These are phyloP conservation scores for Antarctomyces pellizariae DNA, from an alignment of 495 filamentous ascomycete genomes.

Conservation along the genomic window DNA sequence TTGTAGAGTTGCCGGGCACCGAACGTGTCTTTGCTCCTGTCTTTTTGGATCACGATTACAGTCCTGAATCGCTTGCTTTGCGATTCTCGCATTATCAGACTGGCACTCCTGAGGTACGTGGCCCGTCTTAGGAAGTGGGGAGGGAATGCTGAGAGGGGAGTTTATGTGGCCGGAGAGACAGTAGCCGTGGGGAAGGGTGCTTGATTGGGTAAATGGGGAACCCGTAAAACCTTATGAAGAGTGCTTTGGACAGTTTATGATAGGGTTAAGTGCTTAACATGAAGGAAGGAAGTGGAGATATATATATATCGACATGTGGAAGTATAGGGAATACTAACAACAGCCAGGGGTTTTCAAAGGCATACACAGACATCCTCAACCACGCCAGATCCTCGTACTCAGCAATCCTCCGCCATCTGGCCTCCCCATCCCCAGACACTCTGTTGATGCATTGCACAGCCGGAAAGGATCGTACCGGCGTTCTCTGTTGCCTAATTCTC, in stretches of 20 bases:
- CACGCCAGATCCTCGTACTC: conserved; percentile 10
- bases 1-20: conserved; percentile 24
- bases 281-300: too few species aligned
- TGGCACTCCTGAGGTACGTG: conserved; percentile 18
- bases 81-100: conserved; percentile 23
- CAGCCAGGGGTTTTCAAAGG: conserved; percentile 10
- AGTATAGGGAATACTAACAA: too few species aligned
- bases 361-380: conserved; percentile 10
- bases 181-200: too few species aligned
- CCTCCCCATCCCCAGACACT: conserved; percentile 13
- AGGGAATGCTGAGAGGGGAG: too few species aligned
- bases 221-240: too few species aligned
- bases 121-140: too few species aligned
- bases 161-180: too few species aligned
- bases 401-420: conserved; percentile 10
- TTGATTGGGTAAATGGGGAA: too few species aligned
- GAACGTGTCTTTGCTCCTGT: conserved; percentile 30
- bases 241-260: too few species aligned
- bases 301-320: background rate
- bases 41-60: conserved; percentile 32
- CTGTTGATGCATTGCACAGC: conserved; percentile 36
- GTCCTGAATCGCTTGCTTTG: conserved; percentile 24
- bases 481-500: conserved; percentile 34
- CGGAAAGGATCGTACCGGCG: conserved; percentile 41
- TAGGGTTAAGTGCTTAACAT: too few species aligned